These are phyloP conservation scores for Perkinsus marinus DNA, from an alignment of 169 alveolate species.

Conservation along the genomic window DNA sequence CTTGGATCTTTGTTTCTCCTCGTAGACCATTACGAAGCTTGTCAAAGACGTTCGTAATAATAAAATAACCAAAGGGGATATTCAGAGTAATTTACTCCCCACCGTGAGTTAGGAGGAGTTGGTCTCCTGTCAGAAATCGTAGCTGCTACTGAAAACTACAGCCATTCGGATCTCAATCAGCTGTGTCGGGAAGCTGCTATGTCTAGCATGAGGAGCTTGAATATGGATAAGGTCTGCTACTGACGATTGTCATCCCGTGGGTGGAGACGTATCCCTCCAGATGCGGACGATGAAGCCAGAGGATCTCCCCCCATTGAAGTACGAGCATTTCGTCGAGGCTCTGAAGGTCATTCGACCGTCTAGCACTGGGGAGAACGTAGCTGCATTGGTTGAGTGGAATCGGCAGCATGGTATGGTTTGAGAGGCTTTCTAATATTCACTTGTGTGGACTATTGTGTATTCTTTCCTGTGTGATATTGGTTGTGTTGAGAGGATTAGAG, in stretches of 20 bases:
- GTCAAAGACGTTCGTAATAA: neutral
- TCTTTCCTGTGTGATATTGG: neutral
- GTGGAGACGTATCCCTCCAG: no score
- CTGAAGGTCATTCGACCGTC: slow-evolving; percentile 19
- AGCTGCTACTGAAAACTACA: slow-evolving; percentile 21
- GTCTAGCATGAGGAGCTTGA: neutral
- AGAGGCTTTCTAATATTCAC: neutral
- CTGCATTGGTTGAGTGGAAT: neutral
- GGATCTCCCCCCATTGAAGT: slow-evolving; percentile 10
- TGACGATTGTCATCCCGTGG: no score
- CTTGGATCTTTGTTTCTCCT: neutral
- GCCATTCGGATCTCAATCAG: slow-evolving; percentile 32
- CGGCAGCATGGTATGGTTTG: neutral
- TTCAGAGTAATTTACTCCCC: neutral
- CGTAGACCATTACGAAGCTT: neutral
- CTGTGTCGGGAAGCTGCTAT: slow-evolving; percentile 47
- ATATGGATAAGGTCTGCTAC: neutral
- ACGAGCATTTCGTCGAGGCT: slow-evolving; percentile 21
- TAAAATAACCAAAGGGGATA: neutral
- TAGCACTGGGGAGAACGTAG: neutral
- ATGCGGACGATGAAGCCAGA: slow-evolving; percentile 10
- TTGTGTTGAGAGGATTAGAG: neutral
- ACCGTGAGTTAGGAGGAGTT: neutral
- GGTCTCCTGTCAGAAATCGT: neutral
- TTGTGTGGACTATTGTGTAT: neutral